These are phyloP conservation scores for Neoarthrinium moseri DNA, from an alignment of 2,329 filamentous ascomycete species.

Conservation along the genomic window DNA sequence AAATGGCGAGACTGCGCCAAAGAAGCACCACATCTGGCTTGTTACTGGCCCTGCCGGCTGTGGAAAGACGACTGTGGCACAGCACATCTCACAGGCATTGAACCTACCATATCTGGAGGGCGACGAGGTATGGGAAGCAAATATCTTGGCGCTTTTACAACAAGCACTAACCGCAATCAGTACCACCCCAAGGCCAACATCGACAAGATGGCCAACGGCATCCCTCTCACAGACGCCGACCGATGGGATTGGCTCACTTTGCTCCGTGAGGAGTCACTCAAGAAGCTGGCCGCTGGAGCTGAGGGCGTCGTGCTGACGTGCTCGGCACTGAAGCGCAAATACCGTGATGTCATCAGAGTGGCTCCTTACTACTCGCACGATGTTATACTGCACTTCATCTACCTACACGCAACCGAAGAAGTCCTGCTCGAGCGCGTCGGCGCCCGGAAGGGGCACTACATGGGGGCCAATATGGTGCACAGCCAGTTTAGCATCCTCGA, in stretches of 20 bases:
- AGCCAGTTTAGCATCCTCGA: constrained; percentile 91
- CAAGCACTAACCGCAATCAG: too few relatives aligned
- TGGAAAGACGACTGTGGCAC: constrained; percentile 75
- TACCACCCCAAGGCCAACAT: constrained; percentile 78
- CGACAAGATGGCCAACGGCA: constrained; percentile 85
- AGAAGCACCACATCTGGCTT: constrained; percentile 72
- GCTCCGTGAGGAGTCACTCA: constrained; percentile 67
- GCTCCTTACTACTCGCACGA: constrained; percentile 72
- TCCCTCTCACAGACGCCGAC: constrained; percentile 86
- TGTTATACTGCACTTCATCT: constrained; percentile 88
- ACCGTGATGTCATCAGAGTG: constrained; percentile 86
- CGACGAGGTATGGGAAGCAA: constrained; percentile 62
- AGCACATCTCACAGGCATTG: constrained; percentile 61
- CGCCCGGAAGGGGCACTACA: constrained; percentile 80
- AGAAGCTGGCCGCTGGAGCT: constrained; percentile 53
- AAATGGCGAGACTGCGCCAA: constrained; percentile 23
- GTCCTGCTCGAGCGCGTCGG: constrained; percentile 74
- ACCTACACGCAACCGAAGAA: constrained; percentile 75
- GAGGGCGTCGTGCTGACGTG: constrained; percentile 91
- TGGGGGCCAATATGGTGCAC: constrained; percentile 93
- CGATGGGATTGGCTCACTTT: constrained; percentile 95
- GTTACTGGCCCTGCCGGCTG: constrained; percentile 78
- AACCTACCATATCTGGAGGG: constrained; percentile 73
- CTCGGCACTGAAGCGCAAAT: constrained; percentile 94
- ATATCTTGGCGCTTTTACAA: too few relatives aligned